phyloP scores from a whole-genome alignment of 2,329 filamentous ascomycete species.

The Talaromyces funiculosus region DNA sequence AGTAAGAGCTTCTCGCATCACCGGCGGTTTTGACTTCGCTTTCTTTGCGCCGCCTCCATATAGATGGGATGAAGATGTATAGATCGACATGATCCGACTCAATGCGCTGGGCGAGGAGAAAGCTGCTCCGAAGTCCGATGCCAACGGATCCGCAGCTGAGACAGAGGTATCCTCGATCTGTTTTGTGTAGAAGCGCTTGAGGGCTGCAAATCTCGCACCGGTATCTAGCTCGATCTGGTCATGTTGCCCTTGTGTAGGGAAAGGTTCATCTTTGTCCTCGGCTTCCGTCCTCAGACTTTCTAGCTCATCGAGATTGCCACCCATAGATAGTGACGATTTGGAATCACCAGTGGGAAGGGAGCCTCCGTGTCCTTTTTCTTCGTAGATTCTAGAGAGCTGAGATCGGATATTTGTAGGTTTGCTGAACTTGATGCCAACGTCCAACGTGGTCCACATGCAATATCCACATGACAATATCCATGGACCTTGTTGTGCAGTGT shows the following conservation, averaged over 20 bases:
- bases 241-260: slow-evolving; percentile 18
- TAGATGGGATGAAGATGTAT: slow-evolving; percentile 56
- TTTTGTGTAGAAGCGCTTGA: slow-evolving; percentile 74
- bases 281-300: slow-evolving; percentile 19
- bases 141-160: slow-evolving; percentile 49
- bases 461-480: slow-evolving; percentile 83
- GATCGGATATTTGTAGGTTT: slow-evolving; percentile 79
- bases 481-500: slow-evolving; percentile 47
- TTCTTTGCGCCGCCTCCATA: slow-evolving; percentile 53
- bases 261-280: slow-evolving; percentile 21
- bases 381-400: slow-evolving; percentile 67
- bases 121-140: slow-evolving; percentile 40
- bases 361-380: slow-evolving; percentile 37
- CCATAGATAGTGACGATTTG: slow-evolving; percentile 33
- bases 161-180: slow-evolving; percentile 63
- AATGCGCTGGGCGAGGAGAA: slow-evolving; percentile 74
- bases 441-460: slow-evolving; percentile 86
- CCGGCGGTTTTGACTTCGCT: slow-evolving; percentile 59
- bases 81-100: slow-evolving; percentile 85
- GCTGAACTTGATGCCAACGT: slow-evolving; percentile 85
- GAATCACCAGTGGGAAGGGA: slow-evolving; percentile 32
- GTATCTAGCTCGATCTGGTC: slow-evolving; percentile 45
- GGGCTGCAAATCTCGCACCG: slow-evolving; percentile 66
- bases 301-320: slow-evolving; percentile 17
- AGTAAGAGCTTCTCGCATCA: slow-evolving; percentile 74